Base-by-base conservation (phyloP, 1,284 basidiomycete genomes). In the Ceratobasidium sp. region DNA sequence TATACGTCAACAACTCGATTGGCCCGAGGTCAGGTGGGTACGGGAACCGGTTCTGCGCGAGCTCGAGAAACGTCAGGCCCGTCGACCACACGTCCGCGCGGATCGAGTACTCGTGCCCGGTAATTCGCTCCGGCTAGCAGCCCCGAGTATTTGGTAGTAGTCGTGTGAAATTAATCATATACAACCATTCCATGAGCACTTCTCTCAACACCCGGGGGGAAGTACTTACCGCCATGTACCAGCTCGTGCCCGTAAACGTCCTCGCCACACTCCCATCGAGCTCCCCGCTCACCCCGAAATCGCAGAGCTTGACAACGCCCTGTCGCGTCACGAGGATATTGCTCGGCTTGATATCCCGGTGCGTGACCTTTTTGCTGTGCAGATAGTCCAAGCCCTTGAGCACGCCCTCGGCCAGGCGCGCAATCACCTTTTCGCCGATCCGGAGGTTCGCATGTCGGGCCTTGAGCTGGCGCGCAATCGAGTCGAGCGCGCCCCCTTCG, bases 31-130 rank as follows among this genome's bases (percentile, higher is more conserved):
- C 96, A 59, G 89, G 91, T 0, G 96, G 94, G 85, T 98, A 98
- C 0, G 98, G 98, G 86, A 97, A 98, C 19, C 92, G 90, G 80
- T 98, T 96, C 81, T 95, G 91, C 0, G 96, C 93, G 27, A 99
- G 88, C 83, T 99, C 97, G 76, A 98, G 87, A 31, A 99, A 86
- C 0, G 96, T 93, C 51, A 99, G 88, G 27, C 96, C 97, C 37
- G 95, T 91, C 0, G 96, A 98, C 96, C 96, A 99, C n/a, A 99
- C 96, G 81, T 99, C 96, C 27, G 96, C 94, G 69, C 92, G 91
- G 81, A 98, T 98, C 34, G 92, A 93, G 82, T 98, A 98, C 68
- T 91, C 88, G 74, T 91, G 86, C 8, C 96, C 96, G 74, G 89
- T 90, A 78, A 98, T 96, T 65, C 97, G 89, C 82, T 98, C 97